Percentiles rank a stretch among this genome's conserved stretches.
These are phyloP conservation scores for Globisporangium apiculatum DNA, from an alignment of 352 stramenopile species.

Conservation along the genomic window DNA sequence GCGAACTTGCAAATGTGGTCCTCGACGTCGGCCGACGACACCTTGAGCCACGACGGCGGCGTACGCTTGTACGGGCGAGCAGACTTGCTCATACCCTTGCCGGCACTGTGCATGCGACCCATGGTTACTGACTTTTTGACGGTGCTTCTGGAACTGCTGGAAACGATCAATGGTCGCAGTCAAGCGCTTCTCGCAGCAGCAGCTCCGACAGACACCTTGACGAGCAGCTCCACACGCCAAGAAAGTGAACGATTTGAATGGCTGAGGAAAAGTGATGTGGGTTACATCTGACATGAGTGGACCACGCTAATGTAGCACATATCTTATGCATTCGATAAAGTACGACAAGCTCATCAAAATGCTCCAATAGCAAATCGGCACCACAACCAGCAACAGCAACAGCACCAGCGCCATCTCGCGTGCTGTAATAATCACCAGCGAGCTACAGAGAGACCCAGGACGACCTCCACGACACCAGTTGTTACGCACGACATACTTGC, in stretches of 20 bases:
- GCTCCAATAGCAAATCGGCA: not conserved
- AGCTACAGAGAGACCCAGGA: not conserved
- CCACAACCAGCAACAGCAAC: not conserved
- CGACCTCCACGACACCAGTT: not conserved
- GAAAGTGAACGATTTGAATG: not conserved
- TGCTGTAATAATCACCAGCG: too few relatives aligned
- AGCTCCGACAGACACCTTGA: too few relatives aligned
- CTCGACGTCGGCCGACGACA: constrained; percentile 94
- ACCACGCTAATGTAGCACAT: not conserved
- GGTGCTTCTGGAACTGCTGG: constrained; percentile 36
- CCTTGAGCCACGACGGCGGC: constrained; percentile 98
- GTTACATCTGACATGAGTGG: not conserved
- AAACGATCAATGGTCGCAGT: constrained; percentile 46
- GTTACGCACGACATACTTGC: too few relatives aligned
- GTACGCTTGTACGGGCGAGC: constrained; percentile 99
- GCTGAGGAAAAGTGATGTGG: not conserved
- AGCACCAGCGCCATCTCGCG: too few relatives aligned
- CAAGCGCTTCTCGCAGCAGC: not conserved
- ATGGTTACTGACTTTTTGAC: constrained; percentile 67
- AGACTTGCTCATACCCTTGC: constrained; percentile 99
- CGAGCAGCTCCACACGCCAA: too few relatives aligned
- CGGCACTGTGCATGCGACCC: constrained; percentile 98
- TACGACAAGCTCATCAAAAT: not conserved
- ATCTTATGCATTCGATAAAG: not conserved
- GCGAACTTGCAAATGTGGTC: constrained; percentile 99